Conservation (phyloP, 805 yeast genomes). For the Barnettozyma siamensis region DNA sequence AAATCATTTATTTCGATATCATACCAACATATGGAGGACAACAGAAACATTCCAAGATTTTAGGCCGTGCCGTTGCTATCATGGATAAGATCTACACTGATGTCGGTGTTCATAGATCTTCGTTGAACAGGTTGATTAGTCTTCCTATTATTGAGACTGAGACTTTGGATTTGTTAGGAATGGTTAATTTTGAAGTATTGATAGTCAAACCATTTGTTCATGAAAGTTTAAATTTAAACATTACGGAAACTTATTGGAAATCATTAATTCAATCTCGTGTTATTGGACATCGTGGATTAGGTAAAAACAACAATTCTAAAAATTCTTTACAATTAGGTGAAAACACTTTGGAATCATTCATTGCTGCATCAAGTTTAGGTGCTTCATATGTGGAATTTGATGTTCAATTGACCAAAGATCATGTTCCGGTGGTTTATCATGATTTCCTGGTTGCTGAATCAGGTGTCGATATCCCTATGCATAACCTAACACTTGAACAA, state of each 20-base stretch:
- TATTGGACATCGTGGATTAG: slow-evolving; percentile 94
- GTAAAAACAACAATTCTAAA: slow-evolving; percentile 70
- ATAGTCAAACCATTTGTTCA: slow-evolving; percentile 69
- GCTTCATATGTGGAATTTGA: slow-evolving; percentile 97
- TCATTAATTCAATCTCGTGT: slow-evolving; percentile 83
- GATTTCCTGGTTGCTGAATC: slow-evolving; percentile 93
- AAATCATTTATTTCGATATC: slow-evolving; percentile 70
- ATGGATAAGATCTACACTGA: slow-evolving; percentile 54
- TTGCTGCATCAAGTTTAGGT: slow-evolving; percentile 94
- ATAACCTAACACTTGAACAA: slow-evolving; percentile 82
- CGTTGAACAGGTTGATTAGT: slow-evolving; percentile 59
- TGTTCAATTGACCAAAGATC: slow-evolving; percentile 89
- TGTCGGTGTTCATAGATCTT: slow-evolving; percentile 62
- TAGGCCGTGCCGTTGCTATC: slow-evolving; percentile 83
- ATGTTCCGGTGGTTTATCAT: slow-evolving; percentile 88
- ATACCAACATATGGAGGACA: slow-evolving; percentile 77
- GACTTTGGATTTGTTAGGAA: slow-evolving; percentile 71
- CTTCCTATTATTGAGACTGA: slow-evolving; percentile 72
- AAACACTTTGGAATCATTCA: slow-evolving; percentile 89
- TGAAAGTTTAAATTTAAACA: slow-evolving; percentile 53
- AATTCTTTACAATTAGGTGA: slow-evolving; percentile 89
- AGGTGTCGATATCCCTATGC: slow-evolving; percentile 96
- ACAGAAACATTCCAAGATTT: slow-evolving; percentile 32
- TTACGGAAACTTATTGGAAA: slow-evolving; percentile 86
- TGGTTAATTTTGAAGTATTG: slow-evolving; percentile 68